Base-by-base conservation (phyloP, 768 basidiomycete species). In the Piloderma croceum region DNA sequence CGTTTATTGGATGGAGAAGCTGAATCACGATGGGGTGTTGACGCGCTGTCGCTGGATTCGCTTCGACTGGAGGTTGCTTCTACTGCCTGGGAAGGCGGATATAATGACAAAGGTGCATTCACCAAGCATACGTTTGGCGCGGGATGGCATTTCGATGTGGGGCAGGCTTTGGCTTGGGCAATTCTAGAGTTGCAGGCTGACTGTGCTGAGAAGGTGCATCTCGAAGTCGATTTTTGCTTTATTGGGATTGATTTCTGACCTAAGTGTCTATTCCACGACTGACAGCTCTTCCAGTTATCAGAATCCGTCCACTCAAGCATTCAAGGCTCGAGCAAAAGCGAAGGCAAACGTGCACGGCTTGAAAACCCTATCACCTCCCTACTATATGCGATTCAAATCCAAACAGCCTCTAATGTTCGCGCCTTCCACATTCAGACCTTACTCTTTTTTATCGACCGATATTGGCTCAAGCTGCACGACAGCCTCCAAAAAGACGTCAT, bases 171-270 rank as follows among this genome's bases (percentile, higher is more conserved):
- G 23, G 70, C 81, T 1, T 96, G 92, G 92, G 74, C 79, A 5
- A 67, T 83, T 5, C 62, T 91, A 5, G 81, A 90, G 56, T 63
- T 93, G 17, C 84, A 87, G 44, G 85, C 89, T 3, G 87, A 90
- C 56, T 85, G 83, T 54, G 71, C 78, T 4, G 70, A 70, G 37
- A 76, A 80, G 67, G 89, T 88, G 52, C n/a, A 41, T 65, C 49
- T 29, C 15, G 27, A 29, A 9, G 27, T n/a, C n/a, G n/a, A n/a
- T n/a, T n/a, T n/a, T n/a, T n/a, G n/a, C n/a, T n/a, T n/a, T n/a
- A n/a, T n/a, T n/a, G n/a, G n/a, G n/a, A n/a, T n/a, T n/a, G n/a
- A n/a, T n/a, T n/a, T n/a, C n/a, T 29, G 27, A 9, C 27, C 15
- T 15, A 29, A 29, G 27, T 29, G 10, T 9, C 9, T 29, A 15